A percentile compares a stretch with the other conserved stretches of the same genome.
Evolutionary conservation across 176 grass and related monocot genomes (phyloP).

Genomic region (Lolium perenne): DNA sequence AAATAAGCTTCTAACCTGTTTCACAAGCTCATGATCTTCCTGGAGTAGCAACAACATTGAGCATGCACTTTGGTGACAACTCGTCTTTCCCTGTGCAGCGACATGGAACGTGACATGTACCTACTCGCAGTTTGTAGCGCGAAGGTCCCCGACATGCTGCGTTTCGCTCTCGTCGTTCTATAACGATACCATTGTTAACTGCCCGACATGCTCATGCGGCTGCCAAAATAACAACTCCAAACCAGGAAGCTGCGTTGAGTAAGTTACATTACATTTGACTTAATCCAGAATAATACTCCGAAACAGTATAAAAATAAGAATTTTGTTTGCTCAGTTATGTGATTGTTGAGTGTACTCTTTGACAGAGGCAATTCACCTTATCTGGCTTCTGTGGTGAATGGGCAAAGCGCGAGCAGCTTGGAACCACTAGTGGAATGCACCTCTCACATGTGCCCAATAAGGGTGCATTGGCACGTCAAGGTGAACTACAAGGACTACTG

Average conservation of each 20-base stretch:
- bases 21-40: neutral
- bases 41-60: neutral
- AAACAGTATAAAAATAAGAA: neutral
- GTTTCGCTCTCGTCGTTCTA: conserved; percentile 86
- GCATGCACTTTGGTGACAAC: neutral
- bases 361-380: conserved; percentile 70
- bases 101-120: conserved; percentile 88
- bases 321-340: conserved; percentile 31
- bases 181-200: conserved; percentile 76
- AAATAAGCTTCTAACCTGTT: neutral
- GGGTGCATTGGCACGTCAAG: conserved; percentile 94
- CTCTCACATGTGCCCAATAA: conserved; percentile 91
- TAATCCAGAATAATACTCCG: neutral
- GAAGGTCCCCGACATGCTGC: conserved; percentile 72
- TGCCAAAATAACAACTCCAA: conserved; percentile 70
- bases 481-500: conserved; percentile 84
- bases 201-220: conserved; percentile 78
- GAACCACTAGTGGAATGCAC: conserved; percentile 74
- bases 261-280: conserved; percentile 34
- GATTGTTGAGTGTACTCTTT: conserved; percentile 34
- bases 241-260: conserved; percentile 78
- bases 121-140: conserved; percentile 71
- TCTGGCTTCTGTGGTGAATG: conserved; percentile 60
- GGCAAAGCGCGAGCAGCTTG: conserved; percentile 43
- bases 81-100: conserved; percentile 51